Conservation (phyloP, 2,329 filamentous ascomycete genomes). For the Cryphonectria carpinicola region DNA sequence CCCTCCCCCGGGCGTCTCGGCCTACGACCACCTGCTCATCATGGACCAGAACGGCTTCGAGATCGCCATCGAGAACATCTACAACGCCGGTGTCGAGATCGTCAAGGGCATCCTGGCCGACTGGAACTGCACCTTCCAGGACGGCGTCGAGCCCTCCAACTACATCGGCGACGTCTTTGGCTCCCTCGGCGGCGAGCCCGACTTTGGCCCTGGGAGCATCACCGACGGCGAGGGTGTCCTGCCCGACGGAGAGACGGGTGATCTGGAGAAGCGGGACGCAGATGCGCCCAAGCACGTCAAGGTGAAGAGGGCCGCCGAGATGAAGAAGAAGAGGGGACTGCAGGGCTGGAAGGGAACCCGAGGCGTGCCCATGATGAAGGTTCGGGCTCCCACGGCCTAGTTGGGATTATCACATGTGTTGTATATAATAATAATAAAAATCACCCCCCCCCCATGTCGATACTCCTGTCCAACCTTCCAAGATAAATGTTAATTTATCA, state of each 20-base stretch:
- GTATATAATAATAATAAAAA: background rate
- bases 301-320: slow-evolving; percentile 13
- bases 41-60: slow-evolving; percentile 66
- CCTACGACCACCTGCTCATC: slow-evolving; percentile 63
- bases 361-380: slow-evolving; percentile 11
- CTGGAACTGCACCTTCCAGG: slow-evolving; percentile 63
- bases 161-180: slow-evolving; percentile 76
- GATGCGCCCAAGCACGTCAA: background rate
- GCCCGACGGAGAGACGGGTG: slow-evolving; percentile 32
- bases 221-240: slow-evolving; percentile 42
- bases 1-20: slow-evolving; percentile 60
- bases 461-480: background rate
- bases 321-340: slow-evolving; percentile 15
- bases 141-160: slow-evolving; percentile 62
- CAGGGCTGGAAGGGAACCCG: slow-evolving; percentile 14
- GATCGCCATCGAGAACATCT: slow-evolving; percentile 69
- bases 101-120: slow-evolving; percentile 63
- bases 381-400: background rate
- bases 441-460: too few relatives aligned
- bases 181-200: slow-evolving; percentile 65
- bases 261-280: slow-evolving; percentile 23
- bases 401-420: background rate
- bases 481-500: background rate
- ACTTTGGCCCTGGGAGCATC: slow-evolving; percentile 63
- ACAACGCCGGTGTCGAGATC: slow-evolving; percentile 66